Evolutionary conservation across 2,329 filamentous ascomycete species (phyloP), one percentile per base, ranked within the genome.

Genomic region (Hypoxylon sp.): DNA sequence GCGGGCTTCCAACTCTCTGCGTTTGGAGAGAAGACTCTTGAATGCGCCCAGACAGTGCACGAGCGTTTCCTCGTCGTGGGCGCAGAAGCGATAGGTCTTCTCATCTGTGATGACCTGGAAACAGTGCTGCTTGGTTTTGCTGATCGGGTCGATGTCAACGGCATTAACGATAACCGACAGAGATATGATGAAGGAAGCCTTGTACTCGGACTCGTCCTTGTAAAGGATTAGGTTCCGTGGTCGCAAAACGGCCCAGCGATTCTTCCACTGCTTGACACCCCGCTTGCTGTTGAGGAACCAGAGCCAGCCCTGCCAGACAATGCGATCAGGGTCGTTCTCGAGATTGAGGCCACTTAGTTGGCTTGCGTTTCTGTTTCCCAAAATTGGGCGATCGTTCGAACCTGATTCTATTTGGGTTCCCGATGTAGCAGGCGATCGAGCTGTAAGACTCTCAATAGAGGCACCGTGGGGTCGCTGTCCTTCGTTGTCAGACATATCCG

Each of bases 91-190:
- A 74, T 91, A 93, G 61, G 88, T 92, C 81, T 93, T 96, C 77
- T 98, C 95, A 75, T 98, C 95, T 37, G 92, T 93, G 75, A 99
- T 97, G 74, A 98, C 87, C 80, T 98, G 95, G 78, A 98, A 86
- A 79, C 96, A 98, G 77, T 92, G 90, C 51, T 86, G 87, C 82
- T 97, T 98, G 73, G 90, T 96, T 76, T 88, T 91, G 75, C 92
- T 95, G 69, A 97, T 83, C 0, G 94, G 91, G 73, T 98, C 93
- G 60, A 97, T 93, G 76, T 98, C 96, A 21, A 98, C 94, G 1
- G 93, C 94, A 73, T 97, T 93, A 74, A 98, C 91, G 58, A 99
- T 90, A 60, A 86, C 89, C 7, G 88, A 84, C 74, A 98, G 88
- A 3, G 92, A 89, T 35, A 98, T 84, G 73, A 99, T 92, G 73